These are phyloP conservation scores for Phytophthora niederhauseri DNA, from an alignment of 352 stramenopile species.

Conservation along the genomic window DNA sequence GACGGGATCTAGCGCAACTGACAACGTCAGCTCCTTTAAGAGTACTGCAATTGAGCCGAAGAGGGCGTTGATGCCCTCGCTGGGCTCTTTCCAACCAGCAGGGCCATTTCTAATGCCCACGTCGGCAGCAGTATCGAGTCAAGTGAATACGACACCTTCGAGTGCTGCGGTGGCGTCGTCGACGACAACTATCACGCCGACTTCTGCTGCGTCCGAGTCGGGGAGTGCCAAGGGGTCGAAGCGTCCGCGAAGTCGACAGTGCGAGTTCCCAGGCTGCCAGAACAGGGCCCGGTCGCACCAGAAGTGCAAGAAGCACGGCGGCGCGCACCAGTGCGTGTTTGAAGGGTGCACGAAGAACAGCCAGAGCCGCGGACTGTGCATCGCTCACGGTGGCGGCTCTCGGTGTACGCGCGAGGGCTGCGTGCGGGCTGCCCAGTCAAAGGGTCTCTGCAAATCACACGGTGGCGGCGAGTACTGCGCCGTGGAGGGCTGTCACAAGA, in stretches of 20 bases:
- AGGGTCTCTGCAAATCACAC: slow-evolving; percentile 87
- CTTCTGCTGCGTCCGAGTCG: slow-evolving; percentile 11
- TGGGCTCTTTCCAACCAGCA: slow-evolving; percentile 20
- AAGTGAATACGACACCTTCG: neutral
- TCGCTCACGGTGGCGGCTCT: slow-evolving; percentile 82
- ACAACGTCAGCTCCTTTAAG: slow-evolving; percentile 26
- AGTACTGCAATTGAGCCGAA: slow-evolving; percentile 53
- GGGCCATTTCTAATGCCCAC: slow-evolving; percentile 13
- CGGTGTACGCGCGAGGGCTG: slow-evolving; percentile 82
- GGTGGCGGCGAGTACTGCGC: slow-evolving; percentile 83
- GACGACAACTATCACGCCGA: slow-evolving; percentile 7
- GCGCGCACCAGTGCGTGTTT: slow-evolving; percentile 85
- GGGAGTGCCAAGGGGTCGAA: slow-evolving; percentile 31
- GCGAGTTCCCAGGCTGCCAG: slow-evolving; percentile 71
- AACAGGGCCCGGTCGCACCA: slow-evolving; percentile 86
- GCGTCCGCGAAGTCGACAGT: slow-evolving; percentile 61
- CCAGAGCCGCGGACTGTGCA: slow-evolving; percentile 86
- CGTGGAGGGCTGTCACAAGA: slow-evolving; percentile 84
- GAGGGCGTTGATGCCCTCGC: slow-evolving; percentile 26
- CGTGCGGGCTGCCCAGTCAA: slow-evolving; percentile 83
- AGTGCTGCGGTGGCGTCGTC: neutral
- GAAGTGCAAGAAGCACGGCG: slow-evolving; percentile 91
- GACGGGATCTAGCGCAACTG: slow-evolving; percentile 16
- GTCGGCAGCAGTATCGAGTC: slow-evolving; percentile 2
- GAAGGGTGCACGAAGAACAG: slow-evolving; percentile 90